Base-by-base conservation (phyloP, 495 filamentous ascomycete genomes). In the Hypoxylon cercidicola region DNA sequence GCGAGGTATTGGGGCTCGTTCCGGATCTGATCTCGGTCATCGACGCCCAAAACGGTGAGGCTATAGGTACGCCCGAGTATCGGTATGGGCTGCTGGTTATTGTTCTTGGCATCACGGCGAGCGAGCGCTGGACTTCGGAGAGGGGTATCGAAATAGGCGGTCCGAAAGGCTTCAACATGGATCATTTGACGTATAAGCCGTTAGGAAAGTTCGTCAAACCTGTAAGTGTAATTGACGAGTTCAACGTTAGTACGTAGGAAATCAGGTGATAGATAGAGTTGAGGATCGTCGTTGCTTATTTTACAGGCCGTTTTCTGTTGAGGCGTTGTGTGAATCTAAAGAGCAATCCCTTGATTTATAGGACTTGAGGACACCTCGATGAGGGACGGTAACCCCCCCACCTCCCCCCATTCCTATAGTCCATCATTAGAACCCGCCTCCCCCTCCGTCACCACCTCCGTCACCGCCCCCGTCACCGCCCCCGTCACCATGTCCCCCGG, bases 1-100 rank as follows among this genome's bases (percentile, higher is more conserved):
- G 82, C 41, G 77, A 79, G 46, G 74, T 85, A 1, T 47, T 89
- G 9, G 85, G 86, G 0, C 78, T 83, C 1, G 85, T 87, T 12
- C 86, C 87, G 0, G 87, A 89, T 63, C 71, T 90, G 0, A 86
- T 90, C 57, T 74, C 79, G 7, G 79, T 88, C 8, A 79, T 90
- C 21, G 86, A 90, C 56, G 78, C 82, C 7, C 81, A 82, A 54
- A 87, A 83, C 28, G 87, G 87, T 23, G 79, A 82, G 47, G 84
- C 85, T 0, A 75, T 90, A 1, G 87, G 86, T 5, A 83, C 85
- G 5, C 81, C 85, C 0, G 87, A 90, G 66, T 89, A 85, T 69
- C 70, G 82, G 13, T 89, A 87, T 59, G 87, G 87, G 0, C 66
- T 87, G 41, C 72, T 82, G 45, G 85, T 88, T 5, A 76, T 79